Evolutionary conservation across 352 stramenopile species (phyloP), one percentile per base, ranked within the genome.

Genomic region (Achlya hypogyna): DNA sequence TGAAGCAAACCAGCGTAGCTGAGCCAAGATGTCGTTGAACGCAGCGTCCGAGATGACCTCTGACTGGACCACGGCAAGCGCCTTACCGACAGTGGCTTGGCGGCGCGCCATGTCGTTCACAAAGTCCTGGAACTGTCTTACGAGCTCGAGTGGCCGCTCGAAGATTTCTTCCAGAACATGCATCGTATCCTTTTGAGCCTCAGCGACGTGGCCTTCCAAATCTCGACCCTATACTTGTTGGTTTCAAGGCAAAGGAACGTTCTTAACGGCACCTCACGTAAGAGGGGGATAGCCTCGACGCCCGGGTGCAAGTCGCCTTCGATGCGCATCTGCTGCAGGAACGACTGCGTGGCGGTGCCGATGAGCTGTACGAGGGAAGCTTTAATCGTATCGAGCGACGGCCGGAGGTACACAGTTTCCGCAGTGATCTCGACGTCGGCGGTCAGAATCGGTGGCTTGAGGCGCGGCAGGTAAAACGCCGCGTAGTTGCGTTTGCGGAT

Each of bases 1-100:
- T 27, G 25, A 18, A n/a, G 38, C 34, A 51, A 67, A 67, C 60
- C 42, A 67, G 9, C 18, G 4, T 22, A 67, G 32, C 29, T 67
- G 20, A 5, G 29, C 32, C 14, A 58, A n/a, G 2, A 67, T 59
- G 4, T 25, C 42, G 14, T 45, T 9, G 43, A 60, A 67, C 10
- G n/a, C 14, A 9, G 14, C 18, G 12, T 56, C 38, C 20, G 42
- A 22, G 5, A 60, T 10, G 31, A 58, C 56, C 22, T 38, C 23
- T 25, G 18, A n/a, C n/a, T 20, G 23, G 23, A 25, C 18, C 1
- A 12, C 3, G 16, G 22, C 14, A 23, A 22, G 28, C 14, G 35
- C 23, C 32, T 18, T 18, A 4, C 16, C 9, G 20, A 67, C 0
- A 20, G 9, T 12, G 2, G 3, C n/a, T 2, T 25, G 16, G 18